phyloP scores from a whole-genome alignment of 805 yeast genomes.

The Kodamaea neixiangensis region DNA sequence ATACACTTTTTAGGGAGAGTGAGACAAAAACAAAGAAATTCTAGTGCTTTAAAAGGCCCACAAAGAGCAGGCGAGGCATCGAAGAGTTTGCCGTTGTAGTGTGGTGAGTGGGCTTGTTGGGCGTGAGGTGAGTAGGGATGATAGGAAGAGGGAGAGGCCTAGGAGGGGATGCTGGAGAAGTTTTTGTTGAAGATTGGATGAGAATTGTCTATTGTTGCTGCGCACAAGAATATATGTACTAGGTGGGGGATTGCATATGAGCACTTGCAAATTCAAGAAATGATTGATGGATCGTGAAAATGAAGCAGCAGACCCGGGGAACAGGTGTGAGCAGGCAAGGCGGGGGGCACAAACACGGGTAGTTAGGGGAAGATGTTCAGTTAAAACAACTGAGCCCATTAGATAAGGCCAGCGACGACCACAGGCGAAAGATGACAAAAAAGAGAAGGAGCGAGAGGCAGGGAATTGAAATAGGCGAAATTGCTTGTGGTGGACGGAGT shows the following conservation, averaged over 20 bases:
- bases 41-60: not conserved
- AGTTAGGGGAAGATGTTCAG: too few relatives aligned
- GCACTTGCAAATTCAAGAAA: not conserved
- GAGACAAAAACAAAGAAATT: slow-evolving; percentile 12
- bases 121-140: too few relatives aligned
- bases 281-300: not conserved
- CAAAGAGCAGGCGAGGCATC: not conserved
- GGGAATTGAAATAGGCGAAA: not conserved
- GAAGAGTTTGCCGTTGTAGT: too few relatives aligned
- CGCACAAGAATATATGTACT: not conserved
- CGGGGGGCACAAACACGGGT: too few relatives aligned
- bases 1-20: slow-evolving; percentile 12
- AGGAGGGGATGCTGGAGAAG: not conserved
- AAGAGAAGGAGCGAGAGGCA: not conserved
- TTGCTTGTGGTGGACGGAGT: not conserved
- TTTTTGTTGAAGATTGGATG: not conserved
- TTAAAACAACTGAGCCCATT: too few relatives aligned
- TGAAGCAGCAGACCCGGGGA: too few relatives aligned
- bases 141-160: too few relatives aligned
- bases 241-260: not conserved
- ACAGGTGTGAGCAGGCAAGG: too few relatives aligned
- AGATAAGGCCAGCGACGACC: not conserved
- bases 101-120: too few relatives aligned
- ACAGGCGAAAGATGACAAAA: not conserved
- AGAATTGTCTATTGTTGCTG: not conserved